Conservation (phyloP, 139 green algal genomes). For the Penium margaritaceum region DNA sequence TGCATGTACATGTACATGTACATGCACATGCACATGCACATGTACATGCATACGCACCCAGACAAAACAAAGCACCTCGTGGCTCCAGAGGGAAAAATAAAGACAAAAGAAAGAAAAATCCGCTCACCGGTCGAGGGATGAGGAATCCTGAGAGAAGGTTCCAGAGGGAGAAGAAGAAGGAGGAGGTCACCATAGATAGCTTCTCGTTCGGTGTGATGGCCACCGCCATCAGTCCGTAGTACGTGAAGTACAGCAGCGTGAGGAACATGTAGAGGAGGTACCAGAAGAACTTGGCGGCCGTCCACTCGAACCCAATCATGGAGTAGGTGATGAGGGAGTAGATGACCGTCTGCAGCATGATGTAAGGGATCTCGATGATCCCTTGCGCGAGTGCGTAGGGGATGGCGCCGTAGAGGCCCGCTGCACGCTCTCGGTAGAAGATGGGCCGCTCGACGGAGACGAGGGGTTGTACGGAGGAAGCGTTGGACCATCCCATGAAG, state of each 20-base stretch:
- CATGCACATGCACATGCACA: neutral
- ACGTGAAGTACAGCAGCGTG: constrained; percentile 57
- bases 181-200: constrained; percentile 40
- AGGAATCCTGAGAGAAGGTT: constrained; percentile 55
- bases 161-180: constrained; percentile 54
- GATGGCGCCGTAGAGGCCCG: constrained; percentile 48
- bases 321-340: constrained; percentile 50
- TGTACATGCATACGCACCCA: neutral
- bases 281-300: constrained; percentile 57
- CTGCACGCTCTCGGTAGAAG: constrained; percentile 48
- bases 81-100: neutral
- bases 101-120: neutral
- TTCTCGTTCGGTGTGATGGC: constrained; percentile 51
- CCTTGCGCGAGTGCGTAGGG: constrained; percentile 47
- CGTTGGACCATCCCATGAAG: constrained; percentile 55
- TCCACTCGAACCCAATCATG: constrained; percentile 50
- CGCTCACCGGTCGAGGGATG: constrained; percentile 37
- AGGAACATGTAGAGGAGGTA: constrained; percentile 58
- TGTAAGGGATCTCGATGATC: constrained; percentile 29
- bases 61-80: neutral
- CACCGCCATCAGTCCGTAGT: constrained; percentile 54
- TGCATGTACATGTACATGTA: no score
- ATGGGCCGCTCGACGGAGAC: constrained; percentile 44
- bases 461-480: constrained; percentile 48
- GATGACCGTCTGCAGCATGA: constrained; percentile 37